Conservation (phyloP, 768 basidiomycete species). For the Leucosporidium creatinivorum region DNA sequence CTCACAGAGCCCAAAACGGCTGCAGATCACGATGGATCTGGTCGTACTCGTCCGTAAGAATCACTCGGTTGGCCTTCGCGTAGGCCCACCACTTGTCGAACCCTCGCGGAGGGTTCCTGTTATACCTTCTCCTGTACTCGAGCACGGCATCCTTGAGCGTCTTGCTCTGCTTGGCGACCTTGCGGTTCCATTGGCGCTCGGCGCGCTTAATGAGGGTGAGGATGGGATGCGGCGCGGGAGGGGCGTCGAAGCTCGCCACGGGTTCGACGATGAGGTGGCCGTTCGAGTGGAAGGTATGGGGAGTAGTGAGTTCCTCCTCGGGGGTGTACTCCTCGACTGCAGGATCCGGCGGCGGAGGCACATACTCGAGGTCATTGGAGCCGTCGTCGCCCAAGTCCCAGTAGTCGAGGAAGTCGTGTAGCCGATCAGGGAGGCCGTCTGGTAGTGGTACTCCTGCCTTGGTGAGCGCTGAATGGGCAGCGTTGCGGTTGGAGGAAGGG, state of each 20-base stretch:
- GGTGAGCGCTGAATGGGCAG: conserved; percentile 30
- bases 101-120: conserved; percentile 71
- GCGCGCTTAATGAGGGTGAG: conserved; percentile 75
- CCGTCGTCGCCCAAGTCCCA: conserved; percentile 26
- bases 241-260: conserved; percentile 6
- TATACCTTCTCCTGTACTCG: conserved; percentile 74
- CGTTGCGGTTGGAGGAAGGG: conserved; percentile 29
- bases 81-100: conserved; percentile 84
- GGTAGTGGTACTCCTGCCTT: conserved; percentile 33
- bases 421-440: conserved; percentile 28
- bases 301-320: conserved; percentile 18
- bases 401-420: conserved; percentile 28
- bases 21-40: conserved; percentile 23
- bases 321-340: conserved; percentile 14
- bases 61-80: conserved; percentile 61
- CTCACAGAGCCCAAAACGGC: conserved; percentile 56
- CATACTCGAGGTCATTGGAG: conserved; percentile 24
- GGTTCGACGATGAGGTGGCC: conserved; percentile 33
- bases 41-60: conserved; percentile 78
- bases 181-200: conserved; percentile 59
- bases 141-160: conserved; percentile 67
- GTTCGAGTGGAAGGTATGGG: conserved; percentile 27
- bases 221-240: conserved; percentile 60
- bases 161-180: conserved; percentile 67
- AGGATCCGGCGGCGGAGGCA: conserved; percentile 16